phyloP scores from a whole-genome alignment of 371 early-diverging fungal genomes.

The Coemansia sp. region DNA sequence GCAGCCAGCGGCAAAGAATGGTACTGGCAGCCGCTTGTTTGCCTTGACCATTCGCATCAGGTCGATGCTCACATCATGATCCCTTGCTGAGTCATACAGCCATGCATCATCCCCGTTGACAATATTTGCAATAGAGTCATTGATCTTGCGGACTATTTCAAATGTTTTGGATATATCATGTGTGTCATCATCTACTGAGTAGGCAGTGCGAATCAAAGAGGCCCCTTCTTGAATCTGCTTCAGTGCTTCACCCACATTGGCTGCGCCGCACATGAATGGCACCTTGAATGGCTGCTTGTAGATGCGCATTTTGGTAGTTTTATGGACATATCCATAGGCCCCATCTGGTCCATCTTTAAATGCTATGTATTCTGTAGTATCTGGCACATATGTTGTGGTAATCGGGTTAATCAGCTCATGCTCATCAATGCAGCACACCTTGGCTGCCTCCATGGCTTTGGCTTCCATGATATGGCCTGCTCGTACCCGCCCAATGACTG shows the following conservation, averaged over 20 bases:
- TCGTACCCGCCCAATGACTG: constrained; percentile 96
- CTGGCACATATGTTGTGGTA: background rate
- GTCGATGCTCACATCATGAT: constrained; percentile 41
- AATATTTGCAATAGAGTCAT: background rate
- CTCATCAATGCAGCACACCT: constrained; percentile 94
- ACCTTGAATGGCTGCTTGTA: constrained; percentile 83
- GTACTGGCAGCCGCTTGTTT: constrained; percentile 89
- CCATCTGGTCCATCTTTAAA: background rate
- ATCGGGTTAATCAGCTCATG: constrained; percentile 43
- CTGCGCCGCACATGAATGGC: constrained; percentile 92
- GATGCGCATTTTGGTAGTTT: constrained; percentile 55
- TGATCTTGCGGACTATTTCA: background rate
- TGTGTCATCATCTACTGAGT: constrained; percentile 91
- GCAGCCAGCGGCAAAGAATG: constrained; percentile 97
- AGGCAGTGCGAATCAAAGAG: constrained; percentile 92
- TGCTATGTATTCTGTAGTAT: background rate
- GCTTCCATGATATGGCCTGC: constrained; percentile 98
- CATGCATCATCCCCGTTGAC: background rate
- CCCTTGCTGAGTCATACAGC: background rate
- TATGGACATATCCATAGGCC: background rate
- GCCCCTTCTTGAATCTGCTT: constrained; percentile 95
- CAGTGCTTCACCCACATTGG: constrained; percentile 92
- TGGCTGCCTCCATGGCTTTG: constrained; percentile 82
- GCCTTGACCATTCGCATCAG: constrained; percentile 80
- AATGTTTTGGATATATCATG: constrained; percentile 63